Base-by-base conservation (phyloP, 140 eudicot species). In the Flaveria floridana region DNA sequence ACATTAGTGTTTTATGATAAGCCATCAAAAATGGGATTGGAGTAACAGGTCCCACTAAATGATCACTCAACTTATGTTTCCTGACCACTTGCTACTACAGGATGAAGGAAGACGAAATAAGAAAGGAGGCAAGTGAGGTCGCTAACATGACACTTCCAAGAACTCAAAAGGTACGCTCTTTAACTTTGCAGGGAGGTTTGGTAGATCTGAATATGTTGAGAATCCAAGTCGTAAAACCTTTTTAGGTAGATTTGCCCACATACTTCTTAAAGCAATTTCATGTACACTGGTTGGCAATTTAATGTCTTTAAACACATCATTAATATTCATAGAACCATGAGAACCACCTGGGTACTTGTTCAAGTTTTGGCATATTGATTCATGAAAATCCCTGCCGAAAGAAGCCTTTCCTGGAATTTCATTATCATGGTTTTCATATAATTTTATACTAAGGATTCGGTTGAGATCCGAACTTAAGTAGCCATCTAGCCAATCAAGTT, bases 31-130 rank as follows among this genome's bases (percentile, higher is more conserved):
- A 78, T 3, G 68, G 94, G 56, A 87, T 70, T 16, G 96, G 96
- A 65, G 78, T 26, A 65, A 23, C 1, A 81, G 97, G 96, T 10
- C 96, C 97, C 16, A 88, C 86, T 80, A 81, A 55, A 15, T 77
- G 55, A 76, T 59, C 62, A 69, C 79, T 68, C 0, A 72, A 85
- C 79, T 74, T 81, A 47, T 71, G 73, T 73, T 82, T 3, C 39
- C 26, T 6, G 91, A 79, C 89, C 89, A 78, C 67, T 86, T 83
- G 62, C 75, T 85, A 46, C 90, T 82, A 15, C 89, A 83, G 12
- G 47, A 66, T 13, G 95, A 84, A 26, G 96, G 91, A 57, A 50
- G 59, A 55, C 85, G 79, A 26, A 84, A 84, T 55, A 79, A 63
- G 74, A 87, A 89, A 34, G 89, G 96, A 15, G 84, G 91, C 23